Evolutionary conservation across 2,329 filamentous ascomycete genomes (phyloP), one percentile per base, ranked within the genome.

Genomic region (Lasiodiplodia hormozganensis): DNA sequence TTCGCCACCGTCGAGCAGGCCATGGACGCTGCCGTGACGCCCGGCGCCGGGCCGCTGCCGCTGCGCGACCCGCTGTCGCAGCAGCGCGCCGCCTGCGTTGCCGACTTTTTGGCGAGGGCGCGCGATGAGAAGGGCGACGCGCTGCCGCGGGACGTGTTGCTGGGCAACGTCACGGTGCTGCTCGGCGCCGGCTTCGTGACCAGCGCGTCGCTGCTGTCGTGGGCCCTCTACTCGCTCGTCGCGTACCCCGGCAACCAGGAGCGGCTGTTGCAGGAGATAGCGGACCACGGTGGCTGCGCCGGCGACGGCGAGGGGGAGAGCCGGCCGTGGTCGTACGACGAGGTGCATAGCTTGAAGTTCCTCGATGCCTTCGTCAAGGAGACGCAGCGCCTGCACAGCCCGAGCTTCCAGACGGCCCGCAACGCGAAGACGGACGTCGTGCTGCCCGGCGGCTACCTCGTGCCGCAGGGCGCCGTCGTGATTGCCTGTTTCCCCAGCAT

Each of bases 331-430:
- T 23, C 49, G 49, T 53, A 53, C 49, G 49, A 53, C n/a, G n/a
- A 53, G 23, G 23, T 53, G n/a, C 49, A 53, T 8, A 23, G 49
- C 49, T 21, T 53, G 3, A n/a, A 21, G n/a, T 53, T 53, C 49
- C 49, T 53, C 5, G 49, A 53, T 21, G 49, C 49, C 49, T 53
- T 53, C 21, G 49, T 53, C 49, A 53, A 53, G 49, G 49, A 53
- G 49, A 53, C 49, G 49, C 49, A 53, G 49, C 49, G 49, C 49
- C n/a, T 53, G 11, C 49, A 53, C 12, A 23, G 49, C 49, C 49
- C 49, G 49, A 23, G n/a, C 23, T 53, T 53, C 49, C 49, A 53
- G 49, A n/a, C 49, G 5, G 49, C 49, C 49, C 49, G 49, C 49
- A 53, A 53, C 49, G 49, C 49, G n/a, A n/a, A 23, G n/a, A 23